A percentile compares a stretch with the other conserved stretches of the same genome.
Conservation (phyloP, 306 rosid genomes). For the Sphenostylis stenocarpa region DNA sequence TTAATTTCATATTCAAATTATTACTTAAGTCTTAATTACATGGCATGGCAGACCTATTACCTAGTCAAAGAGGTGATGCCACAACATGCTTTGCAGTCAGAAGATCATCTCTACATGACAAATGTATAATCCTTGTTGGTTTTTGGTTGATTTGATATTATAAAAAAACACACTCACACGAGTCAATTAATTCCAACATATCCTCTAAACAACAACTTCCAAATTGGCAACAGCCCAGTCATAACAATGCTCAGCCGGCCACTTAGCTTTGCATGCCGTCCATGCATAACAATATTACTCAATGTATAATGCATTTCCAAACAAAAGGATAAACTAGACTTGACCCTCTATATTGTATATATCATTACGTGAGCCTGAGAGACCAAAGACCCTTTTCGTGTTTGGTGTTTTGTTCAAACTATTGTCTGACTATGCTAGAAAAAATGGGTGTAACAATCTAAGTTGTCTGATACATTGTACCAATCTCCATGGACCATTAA, state of each 20-base stretch:
- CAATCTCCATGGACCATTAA: constrained; percentile 8
- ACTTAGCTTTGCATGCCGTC: constrained; percentile 37
- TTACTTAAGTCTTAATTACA: neutral
- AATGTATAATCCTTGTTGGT: constrained; percentile 15
- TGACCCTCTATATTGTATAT: neutral
- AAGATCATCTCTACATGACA: constrained; percentile 22
- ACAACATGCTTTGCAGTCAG: neutral
- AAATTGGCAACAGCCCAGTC: neutral
- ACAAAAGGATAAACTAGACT: neutral
- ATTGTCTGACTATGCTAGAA: neutral
- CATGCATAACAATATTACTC: constrained; percentile 2
- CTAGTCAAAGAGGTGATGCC: neutral
- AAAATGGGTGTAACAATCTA: constrained; percentile 28
- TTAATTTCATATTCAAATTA: neutral
- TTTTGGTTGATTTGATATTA: neutral
- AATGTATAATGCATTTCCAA: neutral
- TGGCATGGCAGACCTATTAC: neutral
- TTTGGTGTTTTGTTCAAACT: neutral
- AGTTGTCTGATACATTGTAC: constrained; percentile 20
- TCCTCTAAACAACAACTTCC: neutral
- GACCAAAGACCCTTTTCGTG: neutral
- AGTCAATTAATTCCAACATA: constrained; percentile 13
- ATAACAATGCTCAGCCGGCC: constrained; percentile 36
- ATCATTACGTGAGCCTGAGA: neutral
- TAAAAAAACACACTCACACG: neutral